Percentiles rank a stretch among this genome's conserved stretches.
phyloP scores from a whole-genome alignment of 2,329 filamentous ascomycete genomes.

The Elsinoe australis region DNA sequence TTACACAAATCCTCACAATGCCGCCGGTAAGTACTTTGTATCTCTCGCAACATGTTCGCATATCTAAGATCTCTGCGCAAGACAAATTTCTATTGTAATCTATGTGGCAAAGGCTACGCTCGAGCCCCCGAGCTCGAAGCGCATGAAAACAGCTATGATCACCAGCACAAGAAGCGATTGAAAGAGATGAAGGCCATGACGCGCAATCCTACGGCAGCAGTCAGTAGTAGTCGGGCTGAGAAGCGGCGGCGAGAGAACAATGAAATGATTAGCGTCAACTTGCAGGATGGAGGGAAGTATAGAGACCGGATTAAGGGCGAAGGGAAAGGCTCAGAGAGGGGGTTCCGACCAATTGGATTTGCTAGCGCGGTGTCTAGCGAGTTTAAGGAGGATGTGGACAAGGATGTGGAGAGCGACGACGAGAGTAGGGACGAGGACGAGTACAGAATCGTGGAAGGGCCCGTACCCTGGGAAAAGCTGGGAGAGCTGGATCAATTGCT shows the following conservation, averaged over 20 bases:
- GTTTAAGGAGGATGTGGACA: background rate
- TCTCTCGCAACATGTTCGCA: constrained; percentile 21
- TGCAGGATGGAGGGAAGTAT: background rate
- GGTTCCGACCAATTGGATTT: constrained; percentile 18
- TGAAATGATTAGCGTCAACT: constrained; percentile 19
- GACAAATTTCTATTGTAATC: constrained; percentile 40
- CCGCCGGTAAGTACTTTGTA: constrained; percentile 16
- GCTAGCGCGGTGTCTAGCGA: background rate
- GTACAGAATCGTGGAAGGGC: constrained; percentile 7
- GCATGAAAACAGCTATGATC: constrained; percentile 89
- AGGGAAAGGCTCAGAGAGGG: constrained; percentile 10
- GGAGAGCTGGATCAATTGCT: constrained; percentile 12
- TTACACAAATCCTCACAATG: background rate
- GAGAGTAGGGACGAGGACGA: background rate
- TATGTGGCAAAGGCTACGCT: constrained; percentile 90
- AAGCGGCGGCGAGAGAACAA: constrained; percentile 20
- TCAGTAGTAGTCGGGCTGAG: constrained; percentile 60
- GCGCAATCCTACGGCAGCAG: constrained; percentile 58
- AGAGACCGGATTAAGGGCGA: background rate
- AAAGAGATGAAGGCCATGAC: constrained; percentile 84
- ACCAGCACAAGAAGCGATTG: constrained; percentile 83
- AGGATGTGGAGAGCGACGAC: background rate
- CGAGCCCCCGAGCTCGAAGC: constrained; percentile 95
- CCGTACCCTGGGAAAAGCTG: constrained; percentile 20
- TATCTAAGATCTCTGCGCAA: constrained; percentile 23